These are phyloP conservation scores for Zygoascus ofunaensis DNA, from an alignment of 805 yeast species.

Conservation along the genomic window DNA sequence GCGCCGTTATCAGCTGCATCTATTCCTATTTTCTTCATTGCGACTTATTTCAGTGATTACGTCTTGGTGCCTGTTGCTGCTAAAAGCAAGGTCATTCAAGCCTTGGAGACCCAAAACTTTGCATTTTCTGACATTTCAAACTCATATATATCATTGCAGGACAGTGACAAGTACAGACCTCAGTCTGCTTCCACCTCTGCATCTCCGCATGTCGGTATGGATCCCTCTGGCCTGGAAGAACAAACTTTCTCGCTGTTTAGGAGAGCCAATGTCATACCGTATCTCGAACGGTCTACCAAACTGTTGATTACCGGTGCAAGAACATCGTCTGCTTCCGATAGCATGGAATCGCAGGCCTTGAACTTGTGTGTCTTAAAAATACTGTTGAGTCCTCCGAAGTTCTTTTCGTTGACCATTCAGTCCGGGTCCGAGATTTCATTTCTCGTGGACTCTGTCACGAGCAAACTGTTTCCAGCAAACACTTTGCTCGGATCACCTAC, in stretches of 20 bases:
- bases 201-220: not conserved
- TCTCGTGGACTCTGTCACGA: constrained; percentile 18
- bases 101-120: constrained; percentile 38
- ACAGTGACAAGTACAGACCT: not conserved
- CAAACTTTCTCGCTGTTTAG: constrained; percentile 10
- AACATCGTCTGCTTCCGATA: constrained; percentile 36
- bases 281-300: constrained; percentile 32
- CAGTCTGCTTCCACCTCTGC: not conserved
- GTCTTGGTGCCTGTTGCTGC: constrained; percentile 46
- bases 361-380: constrained; percentile 34
- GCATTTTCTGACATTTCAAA: constrained; percentile 38
- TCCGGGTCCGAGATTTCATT: constrained; percentile 23
- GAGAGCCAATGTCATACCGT: constrained; percentile 36
- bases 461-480: constrained; percentile 37
- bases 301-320: constrained; percentile 53
- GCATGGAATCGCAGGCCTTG: constrained; percentile 26
- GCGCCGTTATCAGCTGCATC: constrained; percentile 48
- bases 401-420: constrained; percentile 25
- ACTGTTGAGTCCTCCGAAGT: constrained; percentile 24
- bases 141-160: constrained; percentile 29
- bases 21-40: constrained; percentile 51
- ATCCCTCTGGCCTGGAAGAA: constrained; percentile 5
- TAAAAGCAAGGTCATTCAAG: constrained; percentile 37
- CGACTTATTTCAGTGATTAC: constrained; percentile 56
- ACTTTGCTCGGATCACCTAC: constrained; percentile 47